Evolutionary conservation across 768 basidiomycete genomes (phyloP), one percentile per base, ranked within the genome.

Genomic region (Russula abietina): DNA sequence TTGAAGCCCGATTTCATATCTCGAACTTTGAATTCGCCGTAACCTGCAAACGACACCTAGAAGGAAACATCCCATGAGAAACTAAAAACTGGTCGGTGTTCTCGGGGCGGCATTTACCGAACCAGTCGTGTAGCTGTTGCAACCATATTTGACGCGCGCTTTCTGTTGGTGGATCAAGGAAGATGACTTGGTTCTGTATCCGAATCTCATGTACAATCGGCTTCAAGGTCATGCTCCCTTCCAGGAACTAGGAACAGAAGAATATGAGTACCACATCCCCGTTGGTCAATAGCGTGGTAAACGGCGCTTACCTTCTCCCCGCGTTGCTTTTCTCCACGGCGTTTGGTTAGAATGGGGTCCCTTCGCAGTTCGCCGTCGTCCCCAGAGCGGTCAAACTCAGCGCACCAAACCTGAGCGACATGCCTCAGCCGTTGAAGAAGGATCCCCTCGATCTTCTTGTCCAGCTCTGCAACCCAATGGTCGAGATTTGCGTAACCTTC

Each of bases 151-250:
- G 84, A 46, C 95, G 85, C 0, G 96, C 93, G 69, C 91, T 84
- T 73, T 98, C 96, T 77, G 98, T 92, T 62, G 97, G 97, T 30
- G 97, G 97, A 72, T 98, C 96, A 56, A 98, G 80, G 78, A 97
- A 98, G 74, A 99, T 98, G 66, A 98, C 93, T 72, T 99, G 97
- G 72, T 99, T 97, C 71, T 95, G 91, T 81, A 98, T 98, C 75
- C 95, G 84, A 66, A 98, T 91, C 73, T 98, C 96, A 73, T 98
- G 95, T 8, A 96, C 81, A 61, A 97, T 88, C 0, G 93, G 91
- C 68, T 90, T 87, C 67, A 98, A 73, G 2, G 81, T 79, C 81
- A 95, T 85, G 64, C 82, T 81, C 16, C 83, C 83, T 69, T 93
- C 91, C 69, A 87, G 69, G 71, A 83, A 81, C 90, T 92, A 67